phyloP scores from a whole-genome alignment of 768 basidiomycete species.

The Suillus weaverae region DNA sequence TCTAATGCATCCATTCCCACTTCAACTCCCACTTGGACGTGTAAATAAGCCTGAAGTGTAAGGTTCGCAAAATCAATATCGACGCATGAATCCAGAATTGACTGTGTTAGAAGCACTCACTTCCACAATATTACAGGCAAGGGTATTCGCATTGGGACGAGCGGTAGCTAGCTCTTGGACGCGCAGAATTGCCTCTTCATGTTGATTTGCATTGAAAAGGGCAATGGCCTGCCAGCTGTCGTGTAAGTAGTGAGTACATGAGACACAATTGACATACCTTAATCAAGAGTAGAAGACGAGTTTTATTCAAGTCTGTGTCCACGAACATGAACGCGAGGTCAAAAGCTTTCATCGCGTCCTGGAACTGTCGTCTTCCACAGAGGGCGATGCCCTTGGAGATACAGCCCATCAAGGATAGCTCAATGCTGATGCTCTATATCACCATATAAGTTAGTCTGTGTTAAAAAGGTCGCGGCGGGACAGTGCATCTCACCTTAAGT shows the following conservation, averaged over 20 bases:
- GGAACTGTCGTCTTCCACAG: not conserved
- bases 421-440: not conserved
- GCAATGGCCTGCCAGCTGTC: not conserved
- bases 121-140: not conserved
- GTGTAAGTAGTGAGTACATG: not conserved
- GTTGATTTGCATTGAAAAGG: not conserved
- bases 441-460: not conserved
- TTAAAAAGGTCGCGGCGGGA: not conserved
- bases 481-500: not conserved
- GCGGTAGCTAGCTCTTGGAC: not conserved
- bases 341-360: not conserved
- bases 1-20: not conserved
- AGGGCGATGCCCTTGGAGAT: not conserved
- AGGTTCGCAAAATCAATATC: not conserved
- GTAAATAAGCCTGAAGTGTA: not conserved
- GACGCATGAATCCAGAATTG: too few species aligned
- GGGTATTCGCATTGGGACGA: not conserved
- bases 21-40: not conserved
- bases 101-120: not conserved
- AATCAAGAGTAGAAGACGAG: not conserved
- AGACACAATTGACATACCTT: not conserved
- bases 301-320: not conserved
- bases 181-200: not conserved
- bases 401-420: not conserved
- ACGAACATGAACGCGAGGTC: not conserved